Conservation (phyloP, 257 asterid species). For the Eustoma russellianum region DNA sequence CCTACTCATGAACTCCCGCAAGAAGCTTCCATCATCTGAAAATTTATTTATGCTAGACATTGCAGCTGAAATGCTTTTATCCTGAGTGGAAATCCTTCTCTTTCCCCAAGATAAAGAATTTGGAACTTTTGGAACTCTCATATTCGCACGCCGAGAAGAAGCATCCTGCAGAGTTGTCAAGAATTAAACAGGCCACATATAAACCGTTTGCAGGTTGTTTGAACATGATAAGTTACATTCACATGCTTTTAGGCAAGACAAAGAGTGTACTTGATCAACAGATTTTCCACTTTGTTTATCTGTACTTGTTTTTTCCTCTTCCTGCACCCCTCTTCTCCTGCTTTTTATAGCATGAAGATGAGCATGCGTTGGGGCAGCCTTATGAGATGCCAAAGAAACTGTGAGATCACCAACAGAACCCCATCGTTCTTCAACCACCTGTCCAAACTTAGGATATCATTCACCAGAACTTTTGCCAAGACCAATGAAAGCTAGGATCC, state of each 20-base stretch:
- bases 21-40: constrained; percentile 68
- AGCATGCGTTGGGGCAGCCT: constrained; percentile 75
- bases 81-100: constrained; percentile 44
- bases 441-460: constrained; percentile 7
- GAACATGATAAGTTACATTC: background rate
- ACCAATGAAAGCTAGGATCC: constrained; percentile 6
- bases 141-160: constrained; percentile 35
- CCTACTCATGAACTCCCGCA: constrained; percentile 33
- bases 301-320: constrained; percentile 29
- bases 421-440: constrained; percentile 98
- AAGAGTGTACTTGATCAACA: constrained; percentile 35
- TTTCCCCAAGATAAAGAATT: constrained; percentile 84
- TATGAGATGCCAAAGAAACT: constrained; percentile 71
- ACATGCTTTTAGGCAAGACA: background rate
- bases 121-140: constrained; percentile 71
- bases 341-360: constrained; percentile 75
- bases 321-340: constrained; percentile 46
- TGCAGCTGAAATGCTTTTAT: constrained; percentile 63
- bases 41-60: constrained; percentile 63
- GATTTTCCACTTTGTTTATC: constrained; percentile 26
- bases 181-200: background rate
- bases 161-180: constrained; percentile 26
- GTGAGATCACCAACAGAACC: constrained; percentile 81
- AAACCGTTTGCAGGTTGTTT: background rate
- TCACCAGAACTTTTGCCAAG: constrained; percentile 3